Conservation (phyloP, 2,329 filamentous ascomycete species). For the Rutstroemia sydowiana region DNA sequence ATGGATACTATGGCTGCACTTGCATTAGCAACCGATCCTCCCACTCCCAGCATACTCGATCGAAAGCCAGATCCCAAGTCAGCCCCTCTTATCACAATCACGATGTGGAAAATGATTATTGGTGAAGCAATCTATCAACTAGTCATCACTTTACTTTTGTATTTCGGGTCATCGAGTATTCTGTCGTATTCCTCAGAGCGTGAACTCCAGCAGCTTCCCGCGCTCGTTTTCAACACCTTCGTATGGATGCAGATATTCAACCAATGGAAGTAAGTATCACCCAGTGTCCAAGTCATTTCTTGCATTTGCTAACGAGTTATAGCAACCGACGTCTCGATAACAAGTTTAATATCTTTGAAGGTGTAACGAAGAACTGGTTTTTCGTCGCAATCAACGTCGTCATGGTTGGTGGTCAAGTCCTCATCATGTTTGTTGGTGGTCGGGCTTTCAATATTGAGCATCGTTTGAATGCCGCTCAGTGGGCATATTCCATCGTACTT, state of each 20-base stretch:
- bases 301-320: conserved; percentile 20
- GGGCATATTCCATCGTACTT: conserved; percentile 80
- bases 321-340: conserved; percentile 91
- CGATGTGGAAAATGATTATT: conserved; percentile 99
- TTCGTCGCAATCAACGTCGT: conserved; percentile 79
- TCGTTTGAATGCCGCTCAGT: conserved; percentile 64
- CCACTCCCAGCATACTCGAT: conserved; percentile 59
- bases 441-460: conserved; percentile 57
- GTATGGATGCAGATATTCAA: conserved; percentile 99
- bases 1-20: conserved; percentile 79
- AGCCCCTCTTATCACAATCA: conserved; percentile 71
- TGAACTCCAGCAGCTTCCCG: conserved; percentile 51
- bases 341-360: conserved; percentile 91
- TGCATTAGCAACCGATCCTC: conserved; percentile 69
- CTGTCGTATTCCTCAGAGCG: conserved; percentile 47
- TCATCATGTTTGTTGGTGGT: conserved; percentile 86
- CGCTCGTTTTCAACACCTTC: conserved; percentile 94
- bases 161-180: conserved; percentile 62
- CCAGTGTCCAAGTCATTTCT: conserved; percentile 9
- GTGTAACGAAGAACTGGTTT: conserved; percentile 76
- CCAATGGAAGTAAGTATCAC: conserved; percentile 71
- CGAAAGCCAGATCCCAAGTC: conserved; percentile 69
- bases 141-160: conserved; percentile 68
- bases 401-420: conserved; percentile 82
- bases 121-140: conserved; percentile 89